phyloP scores from a whole-genome alignment of 352 stramenopile genomes.

The Globisporangium nodosum region DNA sequence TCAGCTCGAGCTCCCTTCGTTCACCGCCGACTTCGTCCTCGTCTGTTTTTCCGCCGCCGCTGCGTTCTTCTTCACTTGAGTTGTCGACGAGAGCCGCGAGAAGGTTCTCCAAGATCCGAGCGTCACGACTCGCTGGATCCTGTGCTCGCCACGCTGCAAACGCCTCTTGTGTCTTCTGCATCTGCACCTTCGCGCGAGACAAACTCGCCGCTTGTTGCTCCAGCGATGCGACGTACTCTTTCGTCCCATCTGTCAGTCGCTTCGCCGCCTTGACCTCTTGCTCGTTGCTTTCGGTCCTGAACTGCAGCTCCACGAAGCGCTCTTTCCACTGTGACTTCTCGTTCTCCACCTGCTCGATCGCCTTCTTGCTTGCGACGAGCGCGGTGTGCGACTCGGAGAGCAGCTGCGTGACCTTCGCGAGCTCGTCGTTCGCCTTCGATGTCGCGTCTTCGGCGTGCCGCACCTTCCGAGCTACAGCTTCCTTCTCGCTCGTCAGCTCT shows the following conservation, averaged over 20 bases:
- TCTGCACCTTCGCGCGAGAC: neutral
- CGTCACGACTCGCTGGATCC: neutral
- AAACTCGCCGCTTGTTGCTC: constrained; percentile 18
- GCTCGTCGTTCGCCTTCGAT: constrained; percentile 30
- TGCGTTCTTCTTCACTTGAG: neutral
- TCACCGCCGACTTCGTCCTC: neutral
- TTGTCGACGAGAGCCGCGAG: constrained; percentile 17
- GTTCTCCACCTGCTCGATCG: constrained; percentile 19
- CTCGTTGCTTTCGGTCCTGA: constrained; percentile 23
- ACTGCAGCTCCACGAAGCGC: constrained; percentile 36
- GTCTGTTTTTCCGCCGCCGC: too few species aligned
- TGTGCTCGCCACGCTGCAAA: constrained; percentile 7
- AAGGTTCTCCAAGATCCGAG: constrained; percentile 11
- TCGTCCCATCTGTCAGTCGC: constrained; percentile 24
- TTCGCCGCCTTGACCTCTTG: constrained; percentile 29
- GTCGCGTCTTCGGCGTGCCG: constrained; percentile 27
- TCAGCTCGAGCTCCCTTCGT: constrained; percentile 20
- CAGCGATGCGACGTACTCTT: constrained; percentile 19
- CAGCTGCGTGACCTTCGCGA: constrained; percentile 33
- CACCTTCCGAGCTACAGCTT: constrained; percentile 19
- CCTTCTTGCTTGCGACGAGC: constrained; percentile 31
- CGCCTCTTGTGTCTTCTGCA: neutral
- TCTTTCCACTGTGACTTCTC: constrained; percentile 36
- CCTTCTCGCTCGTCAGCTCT: constrained; percentile 29
- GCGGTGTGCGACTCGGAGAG: constrained; percentile 39